These are phyloP conservation scores for Ustilago cynodontis DNA, from an alignment of 1,284 basidiomycete species.

Conservation along the genomic window DNA sequence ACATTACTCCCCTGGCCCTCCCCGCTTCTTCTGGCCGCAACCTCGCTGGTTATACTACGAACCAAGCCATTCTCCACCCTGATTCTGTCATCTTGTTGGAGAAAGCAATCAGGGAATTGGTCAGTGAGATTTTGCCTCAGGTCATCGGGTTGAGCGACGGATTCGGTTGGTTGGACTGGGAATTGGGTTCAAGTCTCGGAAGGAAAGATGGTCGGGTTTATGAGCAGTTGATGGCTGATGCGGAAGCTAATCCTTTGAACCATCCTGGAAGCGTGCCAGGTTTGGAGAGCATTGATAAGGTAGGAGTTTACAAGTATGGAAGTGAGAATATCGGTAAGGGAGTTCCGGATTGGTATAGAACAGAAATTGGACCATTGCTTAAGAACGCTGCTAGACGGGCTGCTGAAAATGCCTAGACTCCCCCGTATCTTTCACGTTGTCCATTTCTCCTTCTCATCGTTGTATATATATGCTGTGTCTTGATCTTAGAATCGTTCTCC, in stretches of 20 bases:
- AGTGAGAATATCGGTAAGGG: conserved; percentile 50
- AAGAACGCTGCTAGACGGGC: conserved; percentile 38
- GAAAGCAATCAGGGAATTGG: conserved; percentile 74
- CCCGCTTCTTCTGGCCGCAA: conserved; percentile 74
- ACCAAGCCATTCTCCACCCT: conserved; percentile 65
- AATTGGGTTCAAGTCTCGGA: conserved; percentile 76
- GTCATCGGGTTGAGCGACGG: conserved; percentile 80
- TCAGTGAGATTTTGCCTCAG: conserved; percentile 76
- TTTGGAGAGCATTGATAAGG: conserved; percentile 42
- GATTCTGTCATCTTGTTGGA: conserved; percentile 75
- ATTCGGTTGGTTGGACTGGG: conserved; percentile 83
- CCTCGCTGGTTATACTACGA: conserved; percentile 77
- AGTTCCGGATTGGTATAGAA: conserved; percentile 57
- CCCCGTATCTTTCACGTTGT: neutral
- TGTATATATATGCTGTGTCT: too few species aligned
- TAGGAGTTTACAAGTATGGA: conserved; percentile 56
- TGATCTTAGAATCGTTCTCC: too few species aligned
- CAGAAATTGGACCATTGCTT: conserved; percentile 56
- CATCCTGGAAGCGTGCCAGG: conserved; percentile 50
- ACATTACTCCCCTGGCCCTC: conserved; percentile 73
- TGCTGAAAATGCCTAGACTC: conserved; percentile 32
- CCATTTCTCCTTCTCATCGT: too few species aligned
- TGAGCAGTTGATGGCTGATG: conserved; percentile 78
- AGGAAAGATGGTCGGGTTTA: conserved; percentile 79
- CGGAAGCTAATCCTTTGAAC: conserved; percentile 78